Evolutionary conservation across 2,329 filamentous ascomycete species (phyloP), one percentile per base, ranked within the genome.

Genomic region (Dactylellina cionopaga): DNA sequence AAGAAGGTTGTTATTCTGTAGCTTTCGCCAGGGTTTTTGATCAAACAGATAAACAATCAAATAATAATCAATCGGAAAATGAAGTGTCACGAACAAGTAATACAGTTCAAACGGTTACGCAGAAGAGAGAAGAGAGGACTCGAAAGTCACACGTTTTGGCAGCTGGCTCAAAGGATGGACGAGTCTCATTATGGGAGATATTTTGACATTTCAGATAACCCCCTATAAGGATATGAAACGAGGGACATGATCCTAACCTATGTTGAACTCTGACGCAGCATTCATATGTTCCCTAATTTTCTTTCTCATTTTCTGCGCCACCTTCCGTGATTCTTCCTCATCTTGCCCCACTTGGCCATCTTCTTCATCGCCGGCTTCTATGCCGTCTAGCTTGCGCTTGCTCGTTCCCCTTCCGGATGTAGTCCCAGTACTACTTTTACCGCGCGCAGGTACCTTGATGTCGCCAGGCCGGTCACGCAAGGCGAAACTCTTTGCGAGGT

Each of bases 141-240:
- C 22, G 37, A 9, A 62, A 52, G 4, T 37, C 58, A 13, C 94
- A 98, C 80, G 98, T 94, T 93, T 80, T 98, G 55, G 95, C 90
- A 15, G 92, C 88, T 0, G 95, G 95, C 1, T 90, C 91, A 62
- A 99, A 98, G 80, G 95, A 98, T 82, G 95, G 94, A 15, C 96
- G 96, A 80, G 87, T 98, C 74, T 96, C 92, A 78, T 82, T 99
- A 76, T 99, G 95, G 95, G 92, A 97, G 82, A 88, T 98, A 68
- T 99, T 95, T 80, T 93, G 74, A 56, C n/a, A n/a, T n/a, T n/a
- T n/a, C n/a, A n/a, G n/a, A n/a, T n/a, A n/a, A n/a, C n/a, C n/a
- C n/a, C n/a, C n/a, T n/a, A n/a, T n/a, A n/a, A n/a, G n/a, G n/a
- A n/a, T n/a, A n/a, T n/a, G 27, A 4, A 19, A 41, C 27, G 29